Evolutionary conservation across 306 rosid genomes (phyloP).

Genomic region (Corylus heterophylla): DNA sequence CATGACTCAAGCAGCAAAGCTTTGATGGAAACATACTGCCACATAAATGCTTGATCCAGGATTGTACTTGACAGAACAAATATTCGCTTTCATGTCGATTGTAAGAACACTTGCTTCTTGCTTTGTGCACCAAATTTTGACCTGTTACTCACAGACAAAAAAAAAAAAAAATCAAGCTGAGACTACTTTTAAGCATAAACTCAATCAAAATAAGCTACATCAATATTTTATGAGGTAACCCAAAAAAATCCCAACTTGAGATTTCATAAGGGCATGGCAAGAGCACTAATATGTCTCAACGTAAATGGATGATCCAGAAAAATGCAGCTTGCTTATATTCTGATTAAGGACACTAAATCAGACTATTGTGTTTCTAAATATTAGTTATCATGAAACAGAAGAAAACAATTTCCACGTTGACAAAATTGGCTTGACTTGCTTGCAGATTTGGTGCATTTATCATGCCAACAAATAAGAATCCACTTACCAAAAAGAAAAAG

Average conservation of each 20-base stretch:
- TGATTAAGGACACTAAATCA: not conserved
- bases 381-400: not conserved
- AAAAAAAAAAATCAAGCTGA: conserved; percentile 19
- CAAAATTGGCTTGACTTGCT: not conserved
- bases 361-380: not conserved
- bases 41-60: conserved; percentile 89
- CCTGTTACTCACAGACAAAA: conserved; percentile 48
- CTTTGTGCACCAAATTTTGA: conserved; percentile 91
- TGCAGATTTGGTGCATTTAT: not conserved
- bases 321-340: not conserved
- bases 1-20: conserved; percentile 18
- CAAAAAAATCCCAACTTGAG: not conserved
- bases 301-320: conserved; percentile 1
- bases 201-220: not conserved
- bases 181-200: not conserved
- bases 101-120: conserved; percentile 92
- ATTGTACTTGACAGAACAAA: conserved; percentile 93
- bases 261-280: not conserved
- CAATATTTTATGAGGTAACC: not conserved
- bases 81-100: conserved; percentile 95
- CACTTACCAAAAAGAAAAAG: not conserved
- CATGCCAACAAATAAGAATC: not conserved
- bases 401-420: not conserved
- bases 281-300: not conserved
- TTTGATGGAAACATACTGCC: conserved; percentile 64